Conservation (phyloP, 2,329 filamentous ascomycete species). For the Alternaria rosae region DNA sequence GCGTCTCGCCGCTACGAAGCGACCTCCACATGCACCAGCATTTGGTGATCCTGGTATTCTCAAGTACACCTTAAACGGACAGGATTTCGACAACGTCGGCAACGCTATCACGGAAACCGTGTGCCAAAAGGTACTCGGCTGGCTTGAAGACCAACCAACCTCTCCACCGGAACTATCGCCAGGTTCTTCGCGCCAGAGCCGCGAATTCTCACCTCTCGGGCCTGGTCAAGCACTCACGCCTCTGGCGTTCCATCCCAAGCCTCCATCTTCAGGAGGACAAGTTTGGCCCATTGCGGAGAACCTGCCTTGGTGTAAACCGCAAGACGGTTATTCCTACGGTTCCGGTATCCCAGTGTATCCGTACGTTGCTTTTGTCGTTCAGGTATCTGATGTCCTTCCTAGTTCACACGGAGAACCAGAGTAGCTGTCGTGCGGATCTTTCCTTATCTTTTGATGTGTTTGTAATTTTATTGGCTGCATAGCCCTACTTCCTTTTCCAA, state of each 20-base stretch:
- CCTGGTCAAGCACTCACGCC: neutral
- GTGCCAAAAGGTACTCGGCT: neutral
- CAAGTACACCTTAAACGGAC: neutral
- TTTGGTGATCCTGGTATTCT: neutral
- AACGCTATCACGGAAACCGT: neutral
- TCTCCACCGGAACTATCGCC: neutral
- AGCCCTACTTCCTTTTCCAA: neutral
- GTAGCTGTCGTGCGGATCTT: neutral
- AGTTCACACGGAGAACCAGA: neutral
- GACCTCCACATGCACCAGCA: neutral
- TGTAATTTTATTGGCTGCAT: neutral
- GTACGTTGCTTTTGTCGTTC: neutral
- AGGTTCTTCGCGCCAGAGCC: neutral
- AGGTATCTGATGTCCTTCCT: neutral
- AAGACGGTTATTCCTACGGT: neutral
- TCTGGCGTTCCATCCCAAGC: neutral
- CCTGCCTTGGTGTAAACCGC: neutral
- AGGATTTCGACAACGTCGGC: neutral
- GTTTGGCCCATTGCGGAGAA: neutral
- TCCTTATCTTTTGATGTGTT: neutral
- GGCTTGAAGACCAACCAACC: neutral
- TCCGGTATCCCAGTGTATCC: neutral
- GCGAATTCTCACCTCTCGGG: neutral
- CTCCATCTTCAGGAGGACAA: neutral
- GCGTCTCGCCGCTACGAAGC: neutral